Conservation (phyloP, 2,329 filamentous ascomycete species). For the Penicillium sp. region DNA sequence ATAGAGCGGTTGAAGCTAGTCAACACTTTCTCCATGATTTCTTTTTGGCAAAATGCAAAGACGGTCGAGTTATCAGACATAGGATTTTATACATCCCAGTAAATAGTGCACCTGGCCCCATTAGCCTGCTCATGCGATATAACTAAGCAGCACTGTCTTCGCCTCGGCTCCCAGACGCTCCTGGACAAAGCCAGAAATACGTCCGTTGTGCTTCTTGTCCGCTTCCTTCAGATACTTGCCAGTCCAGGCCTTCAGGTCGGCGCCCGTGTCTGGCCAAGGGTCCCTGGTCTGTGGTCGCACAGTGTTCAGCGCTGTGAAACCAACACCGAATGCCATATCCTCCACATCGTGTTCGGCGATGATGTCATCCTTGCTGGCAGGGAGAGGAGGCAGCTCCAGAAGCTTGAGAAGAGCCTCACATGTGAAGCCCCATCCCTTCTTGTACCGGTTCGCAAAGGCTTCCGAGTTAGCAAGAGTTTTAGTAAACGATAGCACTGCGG, state of each 20-base stretch:
- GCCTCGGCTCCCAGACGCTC: conserved; percentile 60
- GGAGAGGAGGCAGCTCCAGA: conserved; percentile 75
- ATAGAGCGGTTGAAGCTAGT: too few relatives aligned
- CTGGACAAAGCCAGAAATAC: conserved; percentile 61
- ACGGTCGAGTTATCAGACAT: too few relatives aligned
- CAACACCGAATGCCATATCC: conserved; percentile 87
- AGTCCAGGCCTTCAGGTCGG: conserved; percentile 73
- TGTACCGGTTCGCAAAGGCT: conserved; percentile 69
- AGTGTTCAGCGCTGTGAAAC: conserved; percentile 87
- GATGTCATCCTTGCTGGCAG: conserved; percentile 61
- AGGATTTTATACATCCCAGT: too few relatives aligned
- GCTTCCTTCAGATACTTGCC: conserved; percentile 66
- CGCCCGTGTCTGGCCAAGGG: conserved; percentile 74
- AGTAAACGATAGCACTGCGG: conserved; percentile 82
- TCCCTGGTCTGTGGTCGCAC: conserved; percentile 67
- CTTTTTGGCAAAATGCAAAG: too few relatives aligned
- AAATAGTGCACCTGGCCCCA: too few relatives aligned
- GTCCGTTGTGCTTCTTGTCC: conserved; percentile 62
- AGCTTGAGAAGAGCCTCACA: conserved; percentile 82
- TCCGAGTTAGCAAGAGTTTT: conserved; percentile 82
- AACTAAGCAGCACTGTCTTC: conserved; percentile 40
- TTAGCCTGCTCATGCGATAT: too few relatives aligned
- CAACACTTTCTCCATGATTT: too few relatives aligned
- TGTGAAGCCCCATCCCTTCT: conserved; percentile 84
- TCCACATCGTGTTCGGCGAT: conserved; percentile 85